Percentiles rank a stretch among this genome's conserved stretches.
Conservation (phyloP, 1,284 basidiomycete species). For the Cutaneotrichosporon cutaneum region DNA sequence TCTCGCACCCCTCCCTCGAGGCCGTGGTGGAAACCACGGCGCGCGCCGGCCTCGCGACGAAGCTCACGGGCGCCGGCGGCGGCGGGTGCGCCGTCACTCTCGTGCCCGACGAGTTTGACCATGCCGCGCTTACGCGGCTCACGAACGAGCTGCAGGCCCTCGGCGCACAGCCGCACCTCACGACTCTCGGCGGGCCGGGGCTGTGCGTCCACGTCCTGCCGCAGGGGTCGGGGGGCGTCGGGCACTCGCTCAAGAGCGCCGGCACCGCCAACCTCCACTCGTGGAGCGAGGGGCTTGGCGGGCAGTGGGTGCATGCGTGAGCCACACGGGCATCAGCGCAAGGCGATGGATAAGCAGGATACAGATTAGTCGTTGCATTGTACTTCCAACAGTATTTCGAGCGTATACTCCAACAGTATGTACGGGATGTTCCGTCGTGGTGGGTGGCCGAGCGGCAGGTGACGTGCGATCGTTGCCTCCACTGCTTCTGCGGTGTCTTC, state of each 20-base stretch:
- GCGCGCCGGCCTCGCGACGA: slow-evolving; percentile 70
- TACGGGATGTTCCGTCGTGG: not conserved
- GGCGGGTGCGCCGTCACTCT: slow-evolving; percentile 97
- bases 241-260: slow-evolving; percentile 11
- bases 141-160: slow-evolving; percentile 62
- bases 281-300: slow-evolving; percentile 17
- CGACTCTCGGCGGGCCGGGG: slow-evolving; percentile 88
- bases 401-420: slow-evolving; percentile 14
- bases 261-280: slow-evolving; percentile 12
- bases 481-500: no score
- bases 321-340: no score
- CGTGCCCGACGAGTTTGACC: slow-evolving; percentile 79
- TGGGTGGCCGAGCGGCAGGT: not conserved
- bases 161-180: slow-evolving; percentile 83
- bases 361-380: not conserved
- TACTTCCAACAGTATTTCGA: slow-evolving; percentile 10
- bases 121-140: slow-evolving; percentile 61
- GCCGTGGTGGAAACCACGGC: slow-evolving; percentile 70
- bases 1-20: slow-evolving; percentile 87
- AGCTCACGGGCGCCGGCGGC: slow-evolving; percentile 97
- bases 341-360: no score
- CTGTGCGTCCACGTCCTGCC: slow-evolving; percentile 48
- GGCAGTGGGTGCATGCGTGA: slow-evolving; percentile 20
- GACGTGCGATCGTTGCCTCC: no score
- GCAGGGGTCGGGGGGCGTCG: not conserved